phyloP scores from a whole-genome alignment of 2,329 filamentous ascomycete species.

The Cadophora gregata region DNA sequence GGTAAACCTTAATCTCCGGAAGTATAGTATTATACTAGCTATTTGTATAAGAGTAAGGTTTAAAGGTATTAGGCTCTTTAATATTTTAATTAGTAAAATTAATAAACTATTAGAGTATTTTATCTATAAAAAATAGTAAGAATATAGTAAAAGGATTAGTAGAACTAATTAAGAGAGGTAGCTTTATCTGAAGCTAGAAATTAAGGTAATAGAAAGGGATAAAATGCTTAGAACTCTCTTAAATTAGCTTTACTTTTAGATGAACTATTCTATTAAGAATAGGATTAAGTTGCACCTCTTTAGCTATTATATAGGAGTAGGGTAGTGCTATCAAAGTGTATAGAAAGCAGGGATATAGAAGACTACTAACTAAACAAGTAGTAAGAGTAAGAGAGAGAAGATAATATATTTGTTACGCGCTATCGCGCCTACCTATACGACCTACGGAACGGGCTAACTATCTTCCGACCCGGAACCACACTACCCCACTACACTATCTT shows the following conservation, averaged over 20 bases:
- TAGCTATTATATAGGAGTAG: no score
- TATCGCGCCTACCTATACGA: no score
- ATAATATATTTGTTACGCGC: no score
- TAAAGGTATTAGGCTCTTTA: background rate
- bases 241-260: background rate
- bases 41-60: background rate
- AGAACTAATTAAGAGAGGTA: background rate
- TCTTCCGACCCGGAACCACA: no score
- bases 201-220: background rate
- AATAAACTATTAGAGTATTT: background rate
- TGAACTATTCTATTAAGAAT: background rate
- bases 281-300: background rate
- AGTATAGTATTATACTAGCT: background rate
- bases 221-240: background rate
- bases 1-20: background rate
- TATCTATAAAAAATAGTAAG: background rate
- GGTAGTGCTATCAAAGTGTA: no score
- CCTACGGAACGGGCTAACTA: no score
- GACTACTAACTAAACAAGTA: no score
- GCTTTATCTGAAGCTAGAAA: background rate
- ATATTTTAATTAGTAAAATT: background rate
- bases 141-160: background rate
- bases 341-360: no score
- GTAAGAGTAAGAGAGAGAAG: no score
- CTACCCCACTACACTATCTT: no score